A percentile compares a stretch with the other conserved stretches of the same genome.
phyloP scores from a whole-genome alignment of 78 protist species.

The Planoprotostelium fungivorum region DNA sequence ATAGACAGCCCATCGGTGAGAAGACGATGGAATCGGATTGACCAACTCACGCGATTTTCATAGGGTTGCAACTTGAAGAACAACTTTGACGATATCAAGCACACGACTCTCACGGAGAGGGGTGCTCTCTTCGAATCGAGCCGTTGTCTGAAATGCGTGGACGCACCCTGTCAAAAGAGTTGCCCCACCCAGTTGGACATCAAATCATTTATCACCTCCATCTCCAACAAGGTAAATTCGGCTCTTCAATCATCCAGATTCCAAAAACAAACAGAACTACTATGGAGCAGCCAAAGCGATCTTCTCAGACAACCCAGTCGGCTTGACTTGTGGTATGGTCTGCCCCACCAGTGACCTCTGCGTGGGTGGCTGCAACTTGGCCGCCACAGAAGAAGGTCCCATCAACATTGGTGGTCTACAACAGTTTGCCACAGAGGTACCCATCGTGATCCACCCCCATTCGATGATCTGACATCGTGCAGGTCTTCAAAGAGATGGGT shows the following conservation, averaged over 20 bases:
- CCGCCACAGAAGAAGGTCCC: slow-evolving; percentile 89
- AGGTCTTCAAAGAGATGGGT: slow-evolving; percentile 83
- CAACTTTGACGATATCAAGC: slow-evolving; percentile 80
- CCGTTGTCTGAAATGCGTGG: slow-evolving; percentile 92
- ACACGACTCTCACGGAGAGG: slow-evolving; percentile 83
- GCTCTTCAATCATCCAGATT: neutral
- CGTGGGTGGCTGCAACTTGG: slow-evolving; percentile 91
- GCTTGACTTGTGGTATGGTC: slow-evolving; percentile 90
- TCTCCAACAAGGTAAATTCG: slow-evolving; percentile 73
- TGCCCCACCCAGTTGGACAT: slow-evolving; percentile 93
- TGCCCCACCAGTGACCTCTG: slow-evolving; percentile 86
- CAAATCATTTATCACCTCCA: slow-evolving; percentile 79
- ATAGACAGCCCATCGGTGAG: neutral
- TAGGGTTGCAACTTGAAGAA: slow-evolving; percentile 40
- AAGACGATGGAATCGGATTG: neutral
- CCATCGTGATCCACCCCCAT: too few relatives aligned
- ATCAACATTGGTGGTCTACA: slow-evolving; percentile 93
- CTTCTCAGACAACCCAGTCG: slow-evolving; percentile 92
- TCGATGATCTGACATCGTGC: too few relatives aligned
- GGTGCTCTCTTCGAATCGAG: slow-evolving; percentile 81
- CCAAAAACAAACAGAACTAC: too few relatives aligned
- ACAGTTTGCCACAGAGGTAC: slow-evolving; percentile 86
- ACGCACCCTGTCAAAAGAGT: slow-evolving; percentile 90
- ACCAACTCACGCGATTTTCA: neutral
- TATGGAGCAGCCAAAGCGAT: slow-evolving; percentile 91